phyloP scores from a whole-genome alignment of 164 flowering plant species.

The Tetracentron sinense region DNA sequence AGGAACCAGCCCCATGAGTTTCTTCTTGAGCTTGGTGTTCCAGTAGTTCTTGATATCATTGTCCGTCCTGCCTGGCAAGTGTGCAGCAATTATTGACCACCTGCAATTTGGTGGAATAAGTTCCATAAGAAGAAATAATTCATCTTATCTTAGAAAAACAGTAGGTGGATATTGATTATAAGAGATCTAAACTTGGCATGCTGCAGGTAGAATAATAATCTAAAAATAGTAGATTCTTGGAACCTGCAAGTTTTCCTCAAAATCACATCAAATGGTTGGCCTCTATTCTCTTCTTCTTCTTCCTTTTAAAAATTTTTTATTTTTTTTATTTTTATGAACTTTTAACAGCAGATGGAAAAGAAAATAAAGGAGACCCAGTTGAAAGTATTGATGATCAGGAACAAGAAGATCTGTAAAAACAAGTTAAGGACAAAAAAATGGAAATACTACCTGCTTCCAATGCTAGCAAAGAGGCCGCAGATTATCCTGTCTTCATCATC shows the following conservation, averaged over 20 bases:
- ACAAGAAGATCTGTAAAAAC: too few relatives aligned
- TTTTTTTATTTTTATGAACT: too few relatives aligned
- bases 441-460: conserved; percentile 16
- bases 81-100: conserved; percentile 84
- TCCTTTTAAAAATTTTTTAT: too few relatives aligned
- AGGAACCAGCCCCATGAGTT: conserved; percentile 41
- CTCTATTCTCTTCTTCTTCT: too few relatives aligned
- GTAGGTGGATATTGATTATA: conserved; percentile 3
- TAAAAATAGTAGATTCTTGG: too few relatives aligned
- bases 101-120: conserved; percentile 30
- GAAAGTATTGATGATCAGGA: too few relatives aligned
- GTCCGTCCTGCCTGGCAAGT: conserved; percentile 74
- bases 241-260: too few relatives aligned
- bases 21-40: conserved; percentile 85
- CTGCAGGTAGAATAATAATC: too few relatives aligned
- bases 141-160: not conserved
- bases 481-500: conserved; percentile 15
- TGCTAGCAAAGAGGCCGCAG: conserved; percentile 8
- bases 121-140: conserved; percentile 19
- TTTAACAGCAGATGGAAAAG: too few relatives aligned
- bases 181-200: conserved; percentile 7
- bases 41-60: conserved; percentile 85
- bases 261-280: too few relatives aligned
- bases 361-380: not conserved
- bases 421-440: too few relatives aligned